Conservation (phyloP, 495 filamentous ascomycete genomes). For the Neurospora cerealis region DNA sequence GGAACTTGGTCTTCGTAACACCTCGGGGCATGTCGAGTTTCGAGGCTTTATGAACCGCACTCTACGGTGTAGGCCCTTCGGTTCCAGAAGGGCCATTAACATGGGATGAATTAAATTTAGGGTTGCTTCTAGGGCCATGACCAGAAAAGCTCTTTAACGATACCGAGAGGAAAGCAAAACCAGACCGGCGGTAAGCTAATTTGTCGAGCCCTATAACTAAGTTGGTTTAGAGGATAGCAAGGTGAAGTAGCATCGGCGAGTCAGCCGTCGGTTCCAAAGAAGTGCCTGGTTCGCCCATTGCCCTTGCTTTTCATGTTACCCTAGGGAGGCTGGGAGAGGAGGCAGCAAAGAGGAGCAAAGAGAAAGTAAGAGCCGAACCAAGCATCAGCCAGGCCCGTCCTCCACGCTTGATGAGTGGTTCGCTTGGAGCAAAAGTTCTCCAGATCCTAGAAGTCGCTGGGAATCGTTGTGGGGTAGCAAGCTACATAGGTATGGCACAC, state of each 20-base stretch:
- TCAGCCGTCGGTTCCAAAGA: not conserved
- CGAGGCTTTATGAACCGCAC: not conserved
- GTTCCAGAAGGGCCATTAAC: not conserved
- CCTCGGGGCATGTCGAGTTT: not conserved
- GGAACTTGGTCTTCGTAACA: not conserved
- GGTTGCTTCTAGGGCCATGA: not conserved
- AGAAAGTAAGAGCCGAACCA: not conserved
- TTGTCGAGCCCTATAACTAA: not conserved
- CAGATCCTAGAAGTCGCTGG: not conserved
- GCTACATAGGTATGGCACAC: not conserved
- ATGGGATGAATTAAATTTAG: not conserved
- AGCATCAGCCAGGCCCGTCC: not conserved
- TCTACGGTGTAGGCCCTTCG: not conserved
- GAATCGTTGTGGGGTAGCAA: not conserved
- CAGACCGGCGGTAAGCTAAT: not conserved
- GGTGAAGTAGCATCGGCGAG: not conserved
- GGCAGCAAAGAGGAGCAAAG: not conserved
- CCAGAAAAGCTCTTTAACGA: not conserved
- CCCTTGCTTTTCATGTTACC: not conserved
- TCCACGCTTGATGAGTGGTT: not conserved
- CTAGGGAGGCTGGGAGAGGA: not conserved
- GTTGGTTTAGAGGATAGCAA: not conserved
- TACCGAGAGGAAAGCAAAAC: not conserved
- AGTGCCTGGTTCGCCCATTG: not conserved
- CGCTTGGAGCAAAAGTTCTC: not conserved